These are phyloP conservation scores for Lenwebbia sp. DNA, from an alignment of 345 rosid species.

Conservation along the genomic window DNA sequence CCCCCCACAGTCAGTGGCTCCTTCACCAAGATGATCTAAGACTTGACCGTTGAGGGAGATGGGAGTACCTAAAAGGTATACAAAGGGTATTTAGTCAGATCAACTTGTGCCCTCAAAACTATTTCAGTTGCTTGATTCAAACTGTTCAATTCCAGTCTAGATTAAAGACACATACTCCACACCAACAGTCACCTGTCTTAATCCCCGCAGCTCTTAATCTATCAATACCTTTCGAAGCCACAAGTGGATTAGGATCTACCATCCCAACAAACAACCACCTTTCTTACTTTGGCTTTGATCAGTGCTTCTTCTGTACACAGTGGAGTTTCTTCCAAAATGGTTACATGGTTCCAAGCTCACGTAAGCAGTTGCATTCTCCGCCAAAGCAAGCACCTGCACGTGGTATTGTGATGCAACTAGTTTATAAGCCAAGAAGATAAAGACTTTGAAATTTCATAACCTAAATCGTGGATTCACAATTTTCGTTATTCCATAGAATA, in stretches of 20 bases:
- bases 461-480: background rate
- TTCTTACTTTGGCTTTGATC: constrained; percentile 72
- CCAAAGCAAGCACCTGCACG: constrained; percentile 75
- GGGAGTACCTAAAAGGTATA: constrained; percentile 40
- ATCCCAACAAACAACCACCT: constrained; percentile 71
- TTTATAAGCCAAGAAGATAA: background rate
- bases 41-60: constrained; percentile 53
- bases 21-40: constrained; percentile 54
- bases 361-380: constrained; percentile 74
- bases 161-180: constrained; percentile 37
- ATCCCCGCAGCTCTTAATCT: constrained; percentile 61
- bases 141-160: background rate
- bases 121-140: background rate
- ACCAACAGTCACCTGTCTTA: constrained; percentile 37
- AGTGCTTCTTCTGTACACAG: constrained; percentile 67
- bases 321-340: constrained; percentile 77
- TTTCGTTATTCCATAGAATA: background rate
- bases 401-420: background rate
- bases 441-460: background rate
- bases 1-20: constrained; percentile 40
- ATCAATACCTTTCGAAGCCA: constrained; percentile 59
- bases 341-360: constrained; percentile 93
- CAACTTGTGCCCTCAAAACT: background rate
- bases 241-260: constrained; percentile 90
- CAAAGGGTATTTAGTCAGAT: no score